phyloP scores from a whole-genome alignment of 2,329 filamentous ascomycete genomes.

The Aspergillus sp. region DNA sequence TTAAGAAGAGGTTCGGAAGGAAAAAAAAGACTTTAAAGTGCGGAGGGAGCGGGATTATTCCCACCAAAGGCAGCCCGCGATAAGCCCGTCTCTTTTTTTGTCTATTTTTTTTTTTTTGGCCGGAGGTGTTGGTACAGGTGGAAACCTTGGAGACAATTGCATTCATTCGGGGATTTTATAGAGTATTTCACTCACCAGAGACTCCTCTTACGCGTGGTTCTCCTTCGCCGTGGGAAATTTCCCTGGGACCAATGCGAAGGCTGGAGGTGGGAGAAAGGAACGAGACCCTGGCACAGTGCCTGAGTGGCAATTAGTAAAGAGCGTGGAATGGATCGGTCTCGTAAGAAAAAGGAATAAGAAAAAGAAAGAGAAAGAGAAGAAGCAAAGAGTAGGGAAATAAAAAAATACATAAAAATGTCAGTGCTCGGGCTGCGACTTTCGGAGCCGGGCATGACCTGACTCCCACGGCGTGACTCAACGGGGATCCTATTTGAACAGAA shows the following conservation, averaged over 20 bases:
- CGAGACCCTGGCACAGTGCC: neutral
- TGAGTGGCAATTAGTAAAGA: neutral
- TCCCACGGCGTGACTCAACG: neutral
- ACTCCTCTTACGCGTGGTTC: too few relatives aligned
- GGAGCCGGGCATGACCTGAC: neutral
- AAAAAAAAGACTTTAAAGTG: conserved; percentile 4
- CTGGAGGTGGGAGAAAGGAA: conserved; percentile 4
- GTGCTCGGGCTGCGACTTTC: neutral
- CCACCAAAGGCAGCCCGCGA: neutral
- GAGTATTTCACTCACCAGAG: too few relatives aligned
- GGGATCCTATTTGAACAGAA: too few relatives aligned
- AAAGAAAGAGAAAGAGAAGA: neutral
- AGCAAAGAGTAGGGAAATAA: conserved; percentile 5
- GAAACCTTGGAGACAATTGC: too few relatives aligned
- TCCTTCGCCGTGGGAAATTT: neutral
- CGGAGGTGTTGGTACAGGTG: too few relatives aligned
- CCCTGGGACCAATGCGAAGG: neutral
- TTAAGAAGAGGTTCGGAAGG: conserved; percentile 1
- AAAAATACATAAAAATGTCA: conserved; percentile 5
- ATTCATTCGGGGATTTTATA: too few relatives aligned
- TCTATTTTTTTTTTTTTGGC: too few relatives aligned
- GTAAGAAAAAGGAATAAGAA: neutral
- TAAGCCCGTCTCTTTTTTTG: too few relatives aligned
- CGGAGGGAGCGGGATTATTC: conserved; percentile 3
- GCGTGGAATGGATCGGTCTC: neutral